Evolutionary conservation across 306 rosid genomes (phyloP).

Genomic region (Cucurbita maxima): DNA sequence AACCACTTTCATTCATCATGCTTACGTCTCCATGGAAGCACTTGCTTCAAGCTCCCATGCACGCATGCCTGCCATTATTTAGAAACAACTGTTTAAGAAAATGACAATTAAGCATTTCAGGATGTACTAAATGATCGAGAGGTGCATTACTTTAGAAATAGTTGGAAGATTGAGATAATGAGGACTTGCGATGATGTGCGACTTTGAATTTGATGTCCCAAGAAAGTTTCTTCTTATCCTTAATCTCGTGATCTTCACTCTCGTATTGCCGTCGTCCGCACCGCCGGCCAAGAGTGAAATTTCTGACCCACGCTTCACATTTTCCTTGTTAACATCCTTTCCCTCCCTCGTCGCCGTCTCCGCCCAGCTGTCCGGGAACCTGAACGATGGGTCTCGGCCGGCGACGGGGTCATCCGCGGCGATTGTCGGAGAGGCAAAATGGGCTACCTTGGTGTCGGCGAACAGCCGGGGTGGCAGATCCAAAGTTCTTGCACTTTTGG

Average conservation of each 20-base stretch:
- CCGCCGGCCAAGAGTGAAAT: constrained; percentile 11
- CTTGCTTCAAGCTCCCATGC: constrained; percentile 6
- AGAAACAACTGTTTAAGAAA: background rate
- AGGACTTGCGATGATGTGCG: constrained; percentile 51
- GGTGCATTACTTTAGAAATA: background rate
- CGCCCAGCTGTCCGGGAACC: constrained; percentile 18
- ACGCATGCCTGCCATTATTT: constrained; percentile 31
- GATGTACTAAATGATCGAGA: no score
- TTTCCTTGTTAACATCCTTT: constrained; percentile 20
- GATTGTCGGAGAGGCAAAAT: constrained; percentile 48
- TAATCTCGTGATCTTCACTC: constrained; percentile 27
- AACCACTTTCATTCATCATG: background rate
- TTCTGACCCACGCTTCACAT: constrained; percentile 30
- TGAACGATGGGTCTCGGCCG: constrained; percentile 40
- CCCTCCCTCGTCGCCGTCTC: constrained; percentile 8
- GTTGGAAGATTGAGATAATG: background rate
- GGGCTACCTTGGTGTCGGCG: constrained; percentile 19
- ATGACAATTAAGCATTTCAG: background rate
- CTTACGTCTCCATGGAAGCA: constrained; percentile 3
- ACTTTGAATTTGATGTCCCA: constrained; percentile 16
- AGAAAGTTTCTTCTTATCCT: constrained; percentile 22
- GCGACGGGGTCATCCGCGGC: constrained; percentile 57
- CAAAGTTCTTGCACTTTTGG: constrained; percentile 27
- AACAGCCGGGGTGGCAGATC: constrained; percentile 82
- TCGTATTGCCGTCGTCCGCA: background rate